A percentile compares a stretch with the other conserved stretches of the same genome.
Conservation (phyloP, 768 basidiomycete species). For the Melanogaster broomeanus region DNA sequence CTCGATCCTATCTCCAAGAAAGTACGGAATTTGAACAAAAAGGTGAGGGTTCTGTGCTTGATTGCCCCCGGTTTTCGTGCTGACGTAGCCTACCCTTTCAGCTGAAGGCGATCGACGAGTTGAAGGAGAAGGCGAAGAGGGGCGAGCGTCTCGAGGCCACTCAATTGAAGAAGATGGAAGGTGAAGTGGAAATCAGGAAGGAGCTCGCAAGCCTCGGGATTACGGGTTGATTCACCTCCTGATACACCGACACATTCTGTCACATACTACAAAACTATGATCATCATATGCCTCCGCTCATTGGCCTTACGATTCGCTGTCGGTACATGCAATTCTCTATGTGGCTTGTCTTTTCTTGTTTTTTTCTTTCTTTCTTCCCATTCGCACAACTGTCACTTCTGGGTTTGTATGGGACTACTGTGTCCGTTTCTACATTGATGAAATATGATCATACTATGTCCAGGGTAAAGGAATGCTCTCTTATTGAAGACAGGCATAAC, state of each 20-base stretch:
- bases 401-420: background rate
- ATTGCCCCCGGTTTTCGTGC: conserved; percentile 1
- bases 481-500: background rate
- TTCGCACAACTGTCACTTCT: background rate
- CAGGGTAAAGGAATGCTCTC: background rate
- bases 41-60: conserved; percentile 48
- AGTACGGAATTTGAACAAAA: conserved; percentile 92
- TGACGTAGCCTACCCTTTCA: conserved; percentile 32
- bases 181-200: conserved; percentile 79
- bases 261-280: background rate
- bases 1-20: conserved; percentile 89
- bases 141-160: conserved; percentile 94
- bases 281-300: background rate
- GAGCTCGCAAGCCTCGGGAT: conserved; percentile 59
- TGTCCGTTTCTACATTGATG: background rate
- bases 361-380: too few species aligned
- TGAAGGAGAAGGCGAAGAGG: conserved; percentile 87
- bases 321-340: background rate
- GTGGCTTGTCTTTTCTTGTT: background rate
- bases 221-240: conserved; percentile 11
- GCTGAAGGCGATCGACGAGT: conserved; percentile 98
- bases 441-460: background rate
- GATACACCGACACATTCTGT: background rate
- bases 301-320: background rate
- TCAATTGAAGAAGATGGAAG: conserved; percentile 96